A percentile compares a stretch with the other conserved stretches of the same genome.
Conservation (phyloP, 805 yeast genomes). For the Nakazawaea ishiwadae region DNA sequence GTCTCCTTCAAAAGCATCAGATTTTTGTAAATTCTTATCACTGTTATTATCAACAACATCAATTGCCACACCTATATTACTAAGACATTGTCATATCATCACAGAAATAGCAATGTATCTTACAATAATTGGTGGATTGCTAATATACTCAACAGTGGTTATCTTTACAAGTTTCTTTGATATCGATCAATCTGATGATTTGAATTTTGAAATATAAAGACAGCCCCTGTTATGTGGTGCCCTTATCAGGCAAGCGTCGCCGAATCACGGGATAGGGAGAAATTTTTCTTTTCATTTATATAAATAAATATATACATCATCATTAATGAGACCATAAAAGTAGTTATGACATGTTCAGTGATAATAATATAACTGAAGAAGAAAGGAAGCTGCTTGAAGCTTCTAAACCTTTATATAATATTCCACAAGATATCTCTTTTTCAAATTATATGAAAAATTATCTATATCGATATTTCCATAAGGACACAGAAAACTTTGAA, state of each 20-base stretch:
- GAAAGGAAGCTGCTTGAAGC: constrained; percentile 32
- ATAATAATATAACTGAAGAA: constrained; percentile 22
- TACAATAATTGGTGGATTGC: constrained; percentile 76
- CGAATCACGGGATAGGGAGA: neutral
- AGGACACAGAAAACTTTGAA: constrained; percentile 23
- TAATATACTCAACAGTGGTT: constrained; percentile 80
- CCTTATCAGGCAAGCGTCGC: neutral
- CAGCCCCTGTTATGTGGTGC: neutral
- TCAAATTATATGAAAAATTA: constrained; percentile 12
- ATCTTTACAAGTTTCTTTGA: constrained; percentile 79
- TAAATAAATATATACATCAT: too few species aligned
- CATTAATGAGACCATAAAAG: too few species aligned
- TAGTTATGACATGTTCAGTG: constrained; percentile 13
- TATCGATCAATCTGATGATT: constrained; percentile 37
- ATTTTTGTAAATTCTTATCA: constrained; percentile 73
- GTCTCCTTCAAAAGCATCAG: constrained; percentile 37
- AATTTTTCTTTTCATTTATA: too few species aligned
- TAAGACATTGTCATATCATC: constrained; percentile 71
- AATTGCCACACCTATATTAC: constrained; percentile 55
- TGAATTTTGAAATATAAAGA: constrained; percentile 20
- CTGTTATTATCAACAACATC: constrained; percentile 55
- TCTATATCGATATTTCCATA: constrained; percentile 18
- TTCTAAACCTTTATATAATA: constrained; percentile 38
- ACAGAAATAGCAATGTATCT: constrained; percentile 66
- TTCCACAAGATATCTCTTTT: constrained; percentile 30